Evolutionary conservation across 176 grass and related monocot genomes (phyloP).

Genomic region (Aegilops sharonensis): DNA sequence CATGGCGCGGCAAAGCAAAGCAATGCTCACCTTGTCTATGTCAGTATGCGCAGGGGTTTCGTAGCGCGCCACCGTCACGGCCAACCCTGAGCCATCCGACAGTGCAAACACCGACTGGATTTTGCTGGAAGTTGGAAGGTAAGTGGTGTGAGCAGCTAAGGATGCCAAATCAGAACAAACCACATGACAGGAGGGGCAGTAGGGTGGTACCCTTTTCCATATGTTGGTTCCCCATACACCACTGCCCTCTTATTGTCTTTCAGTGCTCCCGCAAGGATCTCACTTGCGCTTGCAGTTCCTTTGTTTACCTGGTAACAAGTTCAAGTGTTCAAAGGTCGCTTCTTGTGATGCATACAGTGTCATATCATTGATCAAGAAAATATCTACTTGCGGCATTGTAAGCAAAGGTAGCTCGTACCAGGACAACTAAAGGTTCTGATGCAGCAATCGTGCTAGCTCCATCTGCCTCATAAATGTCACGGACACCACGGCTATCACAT

Average conservation of each 20-base stretch:
- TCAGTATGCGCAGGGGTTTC: conserved; percentile 85
- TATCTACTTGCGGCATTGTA: background rate
- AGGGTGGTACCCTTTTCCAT: conserved; percentile 78
- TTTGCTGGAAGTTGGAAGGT: conserved; percentile 52
- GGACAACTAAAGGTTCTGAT: conserved; percentile 83
- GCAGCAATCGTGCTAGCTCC: conserved; percentile 66
- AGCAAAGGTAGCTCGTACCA: conserved; percentile 55
- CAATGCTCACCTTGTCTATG: conserved; percentile 72
- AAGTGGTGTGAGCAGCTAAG: background rate
- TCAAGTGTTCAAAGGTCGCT: conserved; percentile 1
- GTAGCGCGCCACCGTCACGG: conserved; percentile 81
- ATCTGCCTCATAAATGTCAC: conserved; percentile 99
- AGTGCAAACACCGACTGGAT: conserved; percentile 91
- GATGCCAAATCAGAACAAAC: background rate
- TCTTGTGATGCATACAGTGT: background rate
- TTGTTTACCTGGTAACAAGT: conserved; percentile 73
- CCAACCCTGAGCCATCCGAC: conserved; percentile 88
- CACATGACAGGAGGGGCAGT: background rate
- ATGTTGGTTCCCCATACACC: conserved; percentile 89
- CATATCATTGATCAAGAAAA: background rate
- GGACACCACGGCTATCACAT: conserved; percentile 80
- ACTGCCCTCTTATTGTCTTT: conserved; percentile 96
- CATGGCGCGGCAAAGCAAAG: too few relatives aligned
- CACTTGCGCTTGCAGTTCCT: conserved; percentile 95
- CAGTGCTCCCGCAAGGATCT: conserved; percentile 92